Base-by-base conservation (phyloP, 257 asterid species). In the Verbena officinalis region DNA sequence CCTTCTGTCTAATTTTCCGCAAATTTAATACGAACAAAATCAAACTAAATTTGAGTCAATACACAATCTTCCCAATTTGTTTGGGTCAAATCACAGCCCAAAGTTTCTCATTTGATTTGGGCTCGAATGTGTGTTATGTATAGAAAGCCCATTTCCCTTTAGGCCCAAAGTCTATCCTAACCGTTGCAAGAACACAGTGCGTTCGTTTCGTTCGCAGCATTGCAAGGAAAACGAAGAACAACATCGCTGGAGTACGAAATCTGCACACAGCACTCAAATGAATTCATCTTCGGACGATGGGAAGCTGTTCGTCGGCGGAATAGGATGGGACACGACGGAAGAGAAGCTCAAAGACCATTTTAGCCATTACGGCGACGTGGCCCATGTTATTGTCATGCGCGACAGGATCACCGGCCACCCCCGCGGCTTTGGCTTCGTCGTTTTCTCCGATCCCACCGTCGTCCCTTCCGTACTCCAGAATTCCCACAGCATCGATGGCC, bases 381-480 rank as follows among this genome's bases (percentile, higher is more conserved):
- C 62, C 17, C 78, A 64, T 15, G 60, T 73, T n/a, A 61, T 64
- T 50, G 60, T 72, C 64, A 65, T 65, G 69, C 74, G 68, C 19
- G 76, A 75, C 15, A 75, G 73, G 43, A 13, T 38, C 60, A 64
- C 76, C 57, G 63, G 69, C 7, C 55, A 68, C 40, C 68, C 78
- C 19, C 68, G 74, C 22, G 84, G 84, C 17, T 79, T 79, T 56
- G 81, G 77, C 49, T 75, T 75, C 53, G 77, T 79, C 56, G 76
- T 45, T 23, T 75, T 73, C 70, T 54, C 78, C 45, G 77, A 79
- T 67, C 81, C 84, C 57, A 51, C 65, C 21, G 53, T 75, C 12
- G 55, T 69, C 10, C 78, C 72, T 31, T 59, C 73, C 12, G 63
- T 75, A 20, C 73, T 78, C 13, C 65, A 48, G 14, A 73, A 75